Conservation (phyloP, 805 yeast genomes). For the Candida vaughaniae region DNA sequence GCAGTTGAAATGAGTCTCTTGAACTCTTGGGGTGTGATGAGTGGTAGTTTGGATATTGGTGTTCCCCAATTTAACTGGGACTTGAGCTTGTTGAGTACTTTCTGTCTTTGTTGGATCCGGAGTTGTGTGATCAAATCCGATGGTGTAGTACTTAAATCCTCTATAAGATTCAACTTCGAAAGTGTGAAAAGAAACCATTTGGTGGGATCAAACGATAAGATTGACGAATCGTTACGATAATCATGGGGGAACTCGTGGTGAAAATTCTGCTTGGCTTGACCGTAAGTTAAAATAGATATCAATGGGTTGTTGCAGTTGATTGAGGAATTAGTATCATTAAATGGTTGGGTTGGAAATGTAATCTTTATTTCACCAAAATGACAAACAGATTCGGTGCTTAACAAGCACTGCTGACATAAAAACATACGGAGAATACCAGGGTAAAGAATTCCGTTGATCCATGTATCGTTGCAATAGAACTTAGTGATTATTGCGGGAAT, state of each 20-base stretch:
- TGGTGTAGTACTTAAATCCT: slow-evolving; percentile 60
- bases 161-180: slow-evolving; percentile 55
- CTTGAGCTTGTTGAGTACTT: slow-evolving; percentile 71
- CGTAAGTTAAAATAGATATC: slow-evolving; percentile 68
- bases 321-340: slow-evolving; percentile 63
- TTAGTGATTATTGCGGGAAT: slow-evolving; percentile 29
- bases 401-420: slow-evolving; percentile 74
- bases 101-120: slow-evolving; percentile 68
- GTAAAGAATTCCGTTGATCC: slow-evolving; percentile 47
- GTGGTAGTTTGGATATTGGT: slow-evolving; percentile 83
- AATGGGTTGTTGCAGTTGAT: slow-evolving; percentile 58
- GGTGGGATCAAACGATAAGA: slow-evolving; percentile 84
- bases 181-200: slow-evolving; percentile 65
- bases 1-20: slow-evolving; percentile 36
- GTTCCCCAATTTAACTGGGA: slow-evolving; percentile 90
- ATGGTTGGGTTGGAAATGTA: slow-evolving; percentile 57
- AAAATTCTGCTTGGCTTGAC: slow-evolving; percentile 90
- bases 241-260: slow-evolving; percentile 96
- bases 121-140: slow-evolving; percentile 65
- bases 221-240: slow-evolving; percentile 69
- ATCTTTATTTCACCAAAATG: slow-evolving; percentile 63
- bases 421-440: slow-evolving; percentile 76
- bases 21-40: slow-evolving; percentile 49
- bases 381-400: slow-evolving; percentile 79
- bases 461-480: slow-evolving; percentile 28